These are phyloP conservation scores for Linnemannia exigua DNA, from an alignment of 192 early-diverging fungal genomes.

Conservation along the genomic window DNA sequence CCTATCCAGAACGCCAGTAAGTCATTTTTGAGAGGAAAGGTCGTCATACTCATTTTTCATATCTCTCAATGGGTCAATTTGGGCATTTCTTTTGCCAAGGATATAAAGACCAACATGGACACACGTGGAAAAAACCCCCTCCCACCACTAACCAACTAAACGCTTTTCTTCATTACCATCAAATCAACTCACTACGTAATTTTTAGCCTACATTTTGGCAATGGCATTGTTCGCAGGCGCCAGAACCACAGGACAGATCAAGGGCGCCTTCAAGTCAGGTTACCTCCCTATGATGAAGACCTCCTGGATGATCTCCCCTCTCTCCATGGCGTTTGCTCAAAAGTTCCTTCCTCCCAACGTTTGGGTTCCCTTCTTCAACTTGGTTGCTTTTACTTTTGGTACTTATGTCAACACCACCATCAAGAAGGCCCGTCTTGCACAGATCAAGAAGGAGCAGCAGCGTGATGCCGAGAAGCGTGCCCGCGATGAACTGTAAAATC, in stretches of 20 bases:
- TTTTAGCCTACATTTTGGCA: constrained; percentile 81
- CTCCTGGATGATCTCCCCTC: constrained; percentile 86
- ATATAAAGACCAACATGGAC: too few species aligned
- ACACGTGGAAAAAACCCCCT: too few species aligned
- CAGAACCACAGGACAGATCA: constrained; percentile 64
- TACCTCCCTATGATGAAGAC: constrained; percentile 85
- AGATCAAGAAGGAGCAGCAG: constrained; percentile 57
- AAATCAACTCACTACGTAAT: not conserved
- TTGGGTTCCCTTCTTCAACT: constrained; percentile 95
- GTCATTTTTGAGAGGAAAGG: constrained; percentile 11
- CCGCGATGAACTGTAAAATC: constrained; percentile 50
- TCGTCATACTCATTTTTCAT: not conserved
- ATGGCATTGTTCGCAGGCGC: constrained; percentile 88
- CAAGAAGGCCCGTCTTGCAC: constrained; percentile 70
- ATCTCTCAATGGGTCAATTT: not conserved
- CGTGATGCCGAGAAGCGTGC: constrained; percentile 60
- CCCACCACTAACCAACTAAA: not conserved
- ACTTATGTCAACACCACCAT: constrained; percentile 83
- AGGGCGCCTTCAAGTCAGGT: constrained; percentile 68
- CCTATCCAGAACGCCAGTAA: constrained; percentile 89
- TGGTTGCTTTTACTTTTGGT: constrained; percentile 84
- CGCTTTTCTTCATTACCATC: not conserved
- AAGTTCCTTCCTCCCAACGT: constrained; percentile 80
- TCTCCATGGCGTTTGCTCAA: constrained; percentile 84
- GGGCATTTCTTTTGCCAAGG: not conserved